phyloP scores from a whole-genome alignment of 441 rosid species.

The Erysimum cheiri region DNA sequence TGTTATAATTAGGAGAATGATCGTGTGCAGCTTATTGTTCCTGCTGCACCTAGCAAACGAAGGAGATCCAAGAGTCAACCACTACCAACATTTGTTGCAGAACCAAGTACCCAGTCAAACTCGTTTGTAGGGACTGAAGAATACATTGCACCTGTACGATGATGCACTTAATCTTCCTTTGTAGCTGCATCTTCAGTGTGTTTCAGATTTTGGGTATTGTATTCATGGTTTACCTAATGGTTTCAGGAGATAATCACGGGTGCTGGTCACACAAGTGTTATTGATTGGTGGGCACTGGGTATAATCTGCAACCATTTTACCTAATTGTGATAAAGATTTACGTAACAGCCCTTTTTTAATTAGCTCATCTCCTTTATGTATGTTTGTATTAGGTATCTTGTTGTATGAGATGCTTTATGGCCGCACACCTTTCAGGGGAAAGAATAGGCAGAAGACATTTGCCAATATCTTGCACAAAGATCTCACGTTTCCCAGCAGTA shows the following conservation, averaged over 20 bases:
- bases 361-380: slow-evolving; percentile 12
- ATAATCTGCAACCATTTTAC: slow-evolving; percentile 39
- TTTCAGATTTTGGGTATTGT: not conserved
- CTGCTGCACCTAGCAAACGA: slow-evolving; percentile 54
- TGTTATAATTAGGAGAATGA: not conserved
- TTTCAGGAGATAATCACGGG: slow-evolving; percentile 95
- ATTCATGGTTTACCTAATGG: slow-evolving; percentile 32
- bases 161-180: slow-evolving; percentile 14
- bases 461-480: slow-evolving; percentile 93
- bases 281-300: slow-evolving; percentile 99
- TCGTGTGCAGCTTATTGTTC: slow-evolving; percentile 65
- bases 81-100: slow-evolving; percentile 83
- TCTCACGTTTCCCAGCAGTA: slow-evolving; percentile 97
- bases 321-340: not conserved
- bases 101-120: slow-evolving; percentile 77
- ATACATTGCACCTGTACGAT: slow-evolving; percentile 94
- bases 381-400: slow-evolving; percentile 64
- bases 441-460: slow-evolving; percentile 97
- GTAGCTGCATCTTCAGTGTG: not conserved
- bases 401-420: slow-evolving; percentile 98
- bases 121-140: slow-evolving; percentile 99
- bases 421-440: slow-evolving; percentile 96
- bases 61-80: slow-evolving; percentile 81
- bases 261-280: slow-evolving; percentile 85
- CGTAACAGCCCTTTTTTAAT: not conserved